These are phyloP conservation scores for Periglandula ipomoeae DNA, from an alignment of 2,329 filamentous ascomycete species.

Conservation along the genomic window DNA sequence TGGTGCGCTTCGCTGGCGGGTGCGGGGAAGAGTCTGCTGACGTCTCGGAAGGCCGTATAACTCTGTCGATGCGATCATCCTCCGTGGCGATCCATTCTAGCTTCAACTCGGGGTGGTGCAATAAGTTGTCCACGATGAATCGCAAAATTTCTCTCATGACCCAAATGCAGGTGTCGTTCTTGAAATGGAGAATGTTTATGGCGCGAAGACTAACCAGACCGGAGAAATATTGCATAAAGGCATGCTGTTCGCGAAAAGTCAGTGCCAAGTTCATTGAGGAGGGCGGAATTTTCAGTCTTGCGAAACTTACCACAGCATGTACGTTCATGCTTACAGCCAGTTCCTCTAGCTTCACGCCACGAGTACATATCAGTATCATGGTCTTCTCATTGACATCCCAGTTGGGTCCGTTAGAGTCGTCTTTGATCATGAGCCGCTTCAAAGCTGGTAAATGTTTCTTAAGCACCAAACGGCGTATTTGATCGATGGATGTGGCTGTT, in stretches of 20 bases:
- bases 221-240: constrained; percentile 44
- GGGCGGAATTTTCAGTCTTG: too few species aligned
- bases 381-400: constrained; percentile 53
- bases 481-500: constrained; percentile 41
- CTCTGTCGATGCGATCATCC: constrained; percentile 38
- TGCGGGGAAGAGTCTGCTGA: constrained; percentile 18
- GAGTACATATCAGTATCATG: constrained; percentile 42
- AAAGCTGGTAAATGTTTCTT: constrained; percentile 48
- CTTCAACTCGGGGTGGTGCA: constrained; percentile 44
- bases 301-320: constrained; percentile 39
- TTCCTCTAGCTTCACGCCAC: constrained; percentile 42
- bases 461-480: constrained; percentile 48
- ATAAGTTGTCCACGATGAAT: constrained; percentile 51
- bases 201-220: constrained; percentile 41
- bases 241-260: constrained; percentile 34
- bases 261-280: too few species aligned
- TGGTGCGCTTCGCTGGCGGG: constrained; percentile 21
- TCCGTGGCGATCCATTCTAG: constrained; percentile 51
- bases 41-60: constrained; percentile 32
- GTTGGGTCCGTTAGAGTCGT: constrained; percentile 34
- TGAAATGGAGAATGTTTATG: constrained; percentile 45
- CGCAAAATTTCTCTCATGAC: constrained; percentile 46
- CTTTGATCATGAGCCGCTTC: constrained; percentile 50
- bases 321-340: constrained; percentile 47
- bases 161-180: constrained; percentile 46